Evolutionary conservation across 441 rosid species (phyloP), one percentile per base, ranked within the genome.

Genomic region (Populus trichocarpa): DNA sequence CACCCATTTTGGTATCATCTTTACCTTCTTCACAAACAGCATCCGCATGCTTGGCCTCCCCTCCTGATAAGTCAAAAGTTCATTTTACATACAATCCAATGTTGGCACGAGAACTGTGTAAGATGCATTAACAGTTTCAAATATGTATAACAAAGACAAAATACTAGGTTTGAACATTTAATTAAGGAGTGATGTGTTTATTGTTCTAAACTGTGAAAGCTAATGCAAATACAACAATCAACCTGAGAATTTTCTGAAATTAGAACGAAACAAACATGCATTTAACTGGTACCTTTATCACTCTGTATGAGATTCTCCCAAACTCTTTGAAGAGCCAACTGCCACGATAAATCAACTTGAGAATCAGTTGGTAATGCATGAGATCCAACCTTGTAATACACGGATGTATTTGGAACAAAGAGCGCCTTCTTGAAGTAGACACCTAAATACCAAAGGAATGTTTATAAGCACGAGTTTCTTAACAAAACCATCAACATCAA

Each of bases 281-380:
- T 50, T 65, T 13, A 35, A 14, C 22, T 57, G 73, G 77, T 81
- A 93, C 99, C 99, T 90, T 80, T 88, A 75, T 88, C 88, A 70
- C 84, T 84, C 74, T 81, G 89, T 73, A 88, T 77, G 74, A 94
- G 91, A 81, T 83, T 89, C 84, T 96, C 97, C 99, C 98, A 96
- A 20, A 89, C 88, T 86, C 84, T 87, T 80, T 96, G 99, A 75
- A 93, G 89, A 81, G 92, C 67, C 73, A 88, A 87, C 77, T 96
- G 98, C 98, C 98, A 96, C 12, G 98, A 93, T 88, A 96, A 86
- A 84, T 96, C 96, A 61, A 91, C 89, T 75, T 90, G 87, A 79
- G 90, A 84, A 80, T 89, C 93, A 71, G 75, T 64, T 71, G 89
- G 87, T 77, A 78, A 81, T 72, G 87, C 74, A 23, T 82, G 80